Evolutionary conservation across 371 early-diverging fungal genomes (phyloP), one percentile per base, ranked within the genome.

Genomic region (Coemansia sp.): DNA sequence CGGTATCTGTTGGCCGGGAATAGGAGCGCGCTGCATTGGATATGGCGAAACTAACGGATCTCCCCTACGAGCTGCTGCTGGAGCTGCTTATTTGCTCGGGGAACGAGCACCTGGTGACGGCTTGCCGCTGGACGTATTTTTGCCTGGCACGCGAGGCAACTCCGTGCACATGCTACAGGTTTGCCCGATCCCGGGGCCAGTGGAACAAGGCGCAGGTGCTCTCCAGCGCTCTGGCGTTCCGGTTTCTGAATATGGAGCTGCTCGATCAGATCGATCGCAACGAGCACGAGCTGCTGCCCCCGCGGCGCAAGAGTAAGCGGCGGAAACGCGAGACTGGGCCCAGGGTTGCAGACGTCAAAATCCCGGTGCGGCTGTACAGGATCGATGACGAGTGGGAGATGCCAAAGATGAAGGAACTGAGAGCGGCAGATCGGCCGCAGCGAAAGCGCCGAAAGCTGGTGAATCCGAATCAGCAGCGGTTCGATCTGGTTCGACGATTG

Each of bases 251-350:
- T 54, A 26, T 55, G 4, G 59, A 50, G 5, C 41, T 72, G 54
- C 43, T 72, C 52, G 68, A 62, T 47, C 72, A 72, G 61, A 72
- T 72, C 31, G 34, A 38, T 11, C 47, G 9, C 8, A 56, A 68
- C 47, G 52, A 63, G 6, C 40, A 31, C 3, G 72, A 72, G 57
- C 61, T 72, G 36, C 4, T 35, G 30, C 35, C 31, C 4, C 5
- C 42, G 4, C 35, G 8, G 20, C 51, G 49, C 31, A 48, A 11
- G 12, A 30, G 39, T 14, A 49, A 50, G 34, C 35, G 53, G 36
- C 48, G 45, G n/a, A 59, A 45, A 43, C 8, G 10, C 20, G 33
- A 42, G 38, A 10, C 34, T 34, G 26, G 53, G 39, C 9, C 20
- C 43, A 8, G 38, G 51, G 10, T 68, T 5, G 48, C 31, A 4